Evolutionary conservation across 768 basidiomycete species (phyloP).

Genomic region (Cyclocybe aegerita): DNA sequence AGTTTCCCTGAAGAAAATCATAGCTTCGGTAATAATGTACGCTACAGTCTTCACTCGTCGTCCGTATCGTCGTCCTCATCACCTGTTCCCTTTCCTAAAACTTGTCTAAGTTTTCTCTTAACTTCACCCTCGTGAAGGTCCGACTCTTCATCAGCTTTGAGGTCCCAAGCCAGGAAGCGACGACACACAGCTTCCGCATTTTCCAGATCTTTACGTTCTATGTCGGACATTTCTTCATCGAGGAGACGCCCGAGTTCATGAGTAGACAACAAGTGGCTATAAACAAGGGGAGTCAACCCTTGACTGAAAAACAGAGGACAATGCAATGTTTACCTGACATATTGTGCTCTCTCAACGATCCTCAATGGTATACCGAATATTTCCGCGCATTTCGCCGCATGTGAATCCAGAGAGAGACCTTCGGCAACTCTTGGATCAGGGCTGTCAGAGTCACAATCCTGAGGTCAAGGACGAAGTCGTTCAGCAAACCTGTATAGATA

Average conservation of each 20-base stretch:
- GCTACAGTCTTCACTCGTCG: no score
- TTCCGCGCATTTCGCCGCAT: conserved; percentile 85
- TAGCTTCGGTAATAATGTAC: no score
- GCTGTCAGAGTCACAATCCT: conserved; percentile 24
- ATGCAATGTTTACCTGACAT: conserved; percentile 60
- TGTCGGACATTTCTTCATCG: conserved; percentile 72
- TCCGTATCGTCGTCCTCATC: no score
- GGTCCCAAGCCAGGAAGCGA: conserved; percentile 76
- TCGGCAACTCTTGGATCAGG: conserved; percentile 48
- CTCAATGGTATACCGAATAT: conserved; percentile 79
- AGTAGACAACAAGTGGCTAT: conserved; percentile 55
- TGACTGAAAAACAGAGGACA: not conserved
- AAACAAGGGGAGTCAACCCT: conserved; percentile 1
- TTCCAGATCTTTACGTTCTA: conserved; percentile 63
- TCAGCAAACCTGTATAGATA: conserved; percentile 75
- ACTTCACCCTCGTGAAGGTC: conserved; percentile 16
- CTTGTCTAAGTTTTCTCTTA: conserved; percentile 17
- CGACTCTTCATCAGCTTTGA: conserved; percentile 36
- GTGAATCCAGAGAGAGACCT: conserved; percentile 74
- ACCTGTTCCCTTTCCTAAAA: conserved; percentile 10
- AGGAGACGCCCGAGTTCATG: conserved; percentile 69
- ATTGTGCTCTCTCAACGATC: conserved; percentile 68
- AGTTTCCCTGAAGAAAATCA: no score
- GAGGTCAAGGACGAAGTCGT: not conserved
- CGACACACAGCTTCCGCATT: conserved; percentile 76